phyloP scores from a whole-genome alignment of 805 yeast species.

The Debaryomyces tyrocola region DNA sequence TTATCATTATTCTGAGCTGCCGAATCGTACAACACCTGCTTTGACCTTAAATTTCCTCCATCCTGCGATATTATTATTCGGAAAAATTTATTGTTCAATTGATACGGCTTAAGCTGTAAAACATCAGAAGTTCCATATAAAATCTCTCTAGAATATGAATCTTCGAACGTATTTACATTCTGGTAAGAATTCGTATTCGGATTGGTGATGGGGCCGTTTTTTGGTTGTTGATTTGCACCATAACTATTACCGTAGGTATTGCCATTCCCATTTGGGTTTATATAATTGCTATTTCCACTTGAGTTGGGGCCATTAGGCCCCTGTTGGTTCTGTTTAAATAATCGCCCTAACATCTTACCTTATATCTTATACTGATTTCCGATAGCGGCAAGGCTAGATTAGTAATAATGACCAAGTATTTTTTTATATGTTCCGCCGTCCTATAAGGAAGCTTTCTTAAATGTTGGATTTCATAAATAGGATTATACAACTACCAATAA shows the following conservation, averaged over 20 bases:
- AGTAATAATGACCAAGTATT: not conserved
- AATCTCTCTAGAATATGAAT: slow-evolving; percentile 44
- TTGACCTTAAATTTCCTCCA: slow-evolving; percentile 46
- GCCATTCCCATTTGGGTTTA: not conserved
- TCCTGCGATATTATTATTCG: slow-evolving; percentile 52
- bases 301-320: not conserved
- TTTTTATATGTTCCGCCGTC: not conserved
- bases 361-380: not conserved
- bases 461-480: not conserved
- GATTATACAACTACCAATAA: not conserved
- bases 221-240: not conserved
- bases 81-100: slow-evolving; percentile 31
- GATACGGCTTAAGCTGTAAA: slow-evolving; percentile 24
- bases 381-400: not conserved
- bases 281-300: not conserved
- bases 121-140: slow-evolving; percentile 44
- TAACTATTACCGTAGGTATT: not conserved
- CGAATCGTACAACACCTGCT: slow-evolving; percentile 51
- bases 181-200: slow-evolving; percentile 1
- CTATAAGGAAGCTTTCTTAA: not conserved
- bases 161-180: slow-evolving; percentile 35
- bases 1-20: slow-evolving; percentile 21
- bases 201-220: not conserved
- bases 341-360: slow-evolving; percentile 33
- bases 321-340: slow-evolving; percentile 29